phyloP scores from a whole-genome alignment of 2,329 filamentous ascomycete genomes.

The Aspergillus ruber region DNA sequence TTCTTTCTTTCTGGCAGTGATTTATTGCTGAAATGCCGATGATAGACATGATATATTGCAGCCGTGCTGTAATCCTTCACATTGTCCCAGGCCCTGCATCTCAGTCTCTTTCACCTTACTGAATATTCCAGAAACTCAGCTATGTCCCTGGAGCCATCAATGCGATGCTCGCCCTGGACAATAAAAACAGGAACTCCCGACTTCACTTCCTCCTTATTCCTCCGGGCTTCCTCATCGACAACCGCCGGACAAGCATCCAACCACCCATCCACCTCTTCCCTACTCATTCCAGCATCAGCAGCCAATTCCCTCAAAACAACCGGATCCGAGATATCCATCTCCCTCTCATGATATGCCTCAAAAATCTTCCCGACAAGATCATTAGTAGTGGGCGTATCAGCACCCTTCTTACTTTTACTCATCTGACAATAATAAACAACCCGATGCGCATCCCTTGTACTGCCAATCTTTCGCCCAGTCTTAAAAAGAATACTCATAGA shows the following conservation, averaged over 20 bases:
- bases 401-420: constrained; percentile 3
- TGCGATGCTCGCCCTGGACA: background rate
- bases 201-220: constrained; percentile 1
- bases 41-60: too few species aligned
- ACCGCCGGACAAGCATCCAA: constrained; percentile 15
- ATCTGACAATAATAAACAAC: constrained; percentile 21
- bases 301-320: constrained; percentile 18
- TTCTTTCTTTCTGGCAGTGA: too few species aligned
- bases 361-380: constrained; percentile 22
- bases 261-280: constrained; percentile 7
- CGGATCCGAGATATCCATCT: constrained; percentile 23
- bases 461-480: constrained; percentile 27
- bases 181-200: constrained; percentile 2
- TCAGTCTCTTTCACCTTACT: background rate
- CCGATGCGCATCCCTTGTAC: constrained; percentile 29
- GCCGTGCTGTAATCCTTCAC: too few species aligned
- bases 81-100: too few species aligned
- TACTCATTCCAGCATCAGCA: constrained; percentile 11
- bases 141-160: background rate
- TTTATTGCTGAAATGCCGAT: too few species aligned
- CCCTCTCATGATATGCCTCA: constrained; percentile 23
- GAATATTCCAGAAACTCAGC: constrained; percentile 5
- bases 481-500: constrained; percentile 31
- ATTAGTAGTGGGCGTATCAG: constrained; percentile 5
- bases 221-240: constrained; percentile 33